Conservation (phyloP, 225 moss, liverwort and hornwort species). For the Straminergon stramineum region DNA sequence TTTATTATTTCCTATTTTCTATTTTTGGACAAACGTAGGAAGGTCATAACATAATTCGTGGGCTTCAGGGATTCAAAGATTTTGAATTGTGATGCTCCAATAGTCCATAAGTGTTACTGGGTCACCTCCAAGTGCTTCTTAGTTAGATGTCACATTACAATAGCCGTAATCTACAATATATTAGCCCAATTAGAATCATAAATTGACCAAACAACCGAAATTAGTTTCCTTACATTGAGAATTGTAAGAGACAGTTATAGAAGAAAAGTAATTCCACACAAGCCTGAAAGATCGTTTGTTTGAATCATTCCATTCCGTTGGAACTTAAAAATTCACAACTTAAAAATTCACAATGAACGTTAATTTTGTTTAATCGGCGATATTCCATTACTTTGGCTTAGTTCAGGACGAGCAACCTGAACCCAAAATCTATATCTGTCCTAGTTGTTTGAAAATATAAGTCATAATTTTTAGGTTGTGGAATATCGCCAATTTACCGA, state of each 20-base stretch:
- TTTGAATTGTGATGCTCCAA: neutral
- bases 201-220: neutral
- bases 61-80: neutral
- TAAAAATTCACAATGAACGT: neutral
- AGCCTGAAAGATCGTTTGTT: neutral
- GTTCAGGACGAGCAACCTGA: too few species aligned
- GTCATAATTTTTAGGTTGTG: too few species aligned
- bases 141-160: neutral
- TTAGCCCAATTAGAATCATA: too few species aligned
- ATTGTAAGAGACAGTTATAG: neutral
- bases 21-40: neutral
- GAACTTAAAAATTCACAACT: neutral
- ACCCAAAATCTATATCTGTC: too few species aligned
- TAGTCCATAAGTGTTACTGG: neutral
- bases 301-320: neutral
- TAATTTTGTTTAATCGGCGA: too few species aligned
- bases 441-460: too few species aligned
- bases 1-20: neutral
- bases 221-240: neutral
- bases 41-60: neutral
- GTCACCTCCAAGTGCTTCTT: neutral
- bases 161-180: too few species aligned
- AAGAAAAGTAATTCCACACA: neutral
- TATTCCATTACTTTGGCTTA: too few species aligned
- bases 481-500: too few species aligned